Percentiles rank a stretch among this genome's conserved stretches.
Conservation (phyloP, 306 rosid species). For the Elaeagnus macrophylla region DNA sequence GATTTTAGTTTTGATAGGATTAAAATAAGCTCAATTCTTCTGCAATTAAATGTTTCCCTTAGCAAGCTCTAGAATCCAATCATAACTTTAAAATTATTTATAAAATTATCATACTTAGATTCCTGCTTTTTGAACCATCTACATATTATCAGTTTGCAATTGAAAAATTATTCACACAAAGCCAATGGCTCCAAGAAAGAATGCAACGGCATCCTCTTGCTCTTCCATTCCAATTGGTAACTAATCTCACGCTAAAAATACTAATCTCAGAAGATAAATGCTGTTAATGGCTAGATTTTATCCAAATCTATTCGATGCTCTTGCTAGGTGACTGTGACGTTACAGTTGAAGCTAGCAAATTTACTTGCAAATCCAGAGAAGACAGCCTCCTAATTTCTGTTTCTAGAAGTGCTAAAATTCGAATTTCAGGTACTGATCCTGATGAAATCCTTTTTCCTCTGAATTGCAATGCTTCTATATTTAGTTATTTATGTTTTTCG, state of each 20-base stretch:
- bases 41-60: too few relatives aligned
- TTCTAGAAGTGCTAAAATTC: conserved; percentile 34
- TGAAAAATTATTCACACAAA: too few relatives aligned
- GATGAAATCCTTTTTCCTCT: not conserved
- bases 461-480: not conserved
- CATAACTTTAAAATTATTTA: too few relatives aligned
- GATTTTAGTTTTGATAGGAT: too few relatives aligned
- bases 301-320: not conserved
- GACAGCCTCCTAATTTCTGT: conserved; percentile 36
- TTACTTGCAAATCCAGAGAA: conserved; percentile 41
- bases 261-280: conserved; percentile 16
- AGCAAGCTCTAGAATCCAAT: too few relatives aligned
- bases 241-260: not conserved
- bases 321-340: conserved; percentile 55
- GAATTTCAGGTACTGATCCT: conserved; percentile 34
- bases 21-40: too few relatives aligned
- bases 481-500: not conserved
- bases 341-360: conserved; percentile 38
- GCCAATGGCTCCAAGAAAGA: conserved; percentile 51
- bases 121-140: too few relatives aligned
- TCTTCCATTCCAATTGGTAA: conserved; percentile 55
- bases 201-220: conserved; percentile 16
- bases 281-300: not conserved
- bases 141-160: too few relatives aligned
- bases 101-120: too few relatives aligned